These are phyloP conservation scores for Pleurotus pulmonarius DNA, from an alignment of 768 basidiomycete genomes.

Conservation along the genomic window DNA sequence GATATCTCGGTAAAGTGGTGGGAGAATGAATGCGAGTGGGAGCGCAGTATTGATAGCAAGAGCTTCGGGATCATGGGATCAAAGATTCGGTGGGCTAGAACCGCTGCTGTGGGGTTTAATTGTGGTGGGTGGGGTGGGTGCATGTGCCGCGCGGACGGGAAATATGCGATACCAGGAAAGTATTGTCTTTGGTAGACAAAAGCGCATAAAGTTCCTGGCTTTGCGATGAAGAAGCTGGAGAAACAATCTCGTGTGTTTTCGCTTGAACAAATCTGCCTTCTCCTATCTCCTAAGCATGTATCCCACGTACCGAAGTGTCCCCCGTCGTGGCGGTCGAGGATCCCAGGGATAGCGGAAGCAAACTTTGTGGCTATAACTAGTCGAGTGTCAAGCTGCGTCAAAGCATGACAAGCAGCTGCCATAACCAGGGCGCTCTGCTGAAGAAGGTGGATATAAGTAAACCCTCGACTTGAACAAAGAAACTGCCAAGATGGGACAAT, in stretches of 20 bases:
- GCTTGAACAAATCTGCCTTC: no score
- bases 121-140: not conserved
- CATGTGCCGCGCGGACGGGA: not conserved
- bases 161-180: not conserved
- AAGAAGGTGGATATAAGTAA: not conserved
- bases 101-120: not conserved
- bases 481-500: no score
- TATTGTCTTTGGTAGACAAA: not conserved
- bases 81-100: not conserved
- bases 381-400: no score
- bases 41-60: not conserved
- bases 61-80: constrained; percentile 6
- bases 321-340: not conserved
- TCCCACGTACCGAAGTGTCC: no score
- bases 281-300: no score
- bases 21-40: not conserved
- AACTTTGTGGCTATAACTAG: constrained; percentile 2
- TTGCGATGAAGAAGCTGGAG: no score
- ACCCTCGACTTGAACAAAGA: no score
- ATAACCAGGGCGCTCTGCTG: not conserved
- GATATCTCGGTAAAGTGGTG: not conserved
- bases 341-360: constrained; percentile 3
- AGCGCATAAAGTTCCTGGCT: not conserved
- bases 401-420: not conserved
- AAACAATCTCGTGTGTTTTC: no score